These are phyloP conservation scores for Backusella tarrabulga DNA, from an alignment of 192 early-diverging fungal genomes.

Conservation along the genomic window DNA sequence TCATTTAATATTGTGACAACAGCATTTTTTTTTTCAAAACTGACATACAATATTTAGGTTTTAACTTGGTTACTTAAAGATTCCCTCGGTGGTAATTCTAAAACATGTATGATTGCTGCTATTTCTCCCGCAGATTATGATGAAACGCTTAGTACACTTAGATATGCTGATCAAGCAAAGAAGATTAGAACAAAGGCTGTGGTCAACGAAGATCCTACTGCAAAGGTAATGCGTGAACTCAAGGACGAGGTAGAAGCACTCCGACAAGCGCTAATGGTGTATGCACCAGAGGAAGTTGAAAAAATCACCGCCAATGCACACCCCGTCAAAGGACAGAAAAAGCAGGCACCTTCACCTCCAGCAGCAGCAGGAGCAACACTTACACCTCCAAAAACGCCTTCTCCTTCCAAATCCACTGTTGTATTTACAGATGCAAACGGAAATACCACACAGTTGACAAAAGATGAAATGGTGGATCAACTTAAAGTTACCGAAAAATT, in stretches of 20 bases:
- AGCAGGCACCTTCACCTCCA: not conserved
- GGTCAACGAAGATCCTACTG: slow-evolving; percentile 88
- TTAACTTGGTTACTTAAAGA: slow-evolving; percentile 85
- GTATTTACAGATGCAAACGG: slow-evolving; percentile 43
- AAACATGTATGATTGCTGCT: slow-evolving; percentile 79
- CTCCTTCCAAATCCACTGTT: slow-evolving; percentile 24
- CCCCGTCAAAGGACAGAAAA: not conserved
- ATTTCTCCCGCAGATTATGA: slow-evolving; percentile 75
- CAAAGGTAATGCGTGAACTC: slow-evolving; percentile 75
- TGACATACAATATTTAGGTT: slow-evolving; percentile 49
- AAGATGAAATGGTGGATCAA: slow-evolving; percentile 71
- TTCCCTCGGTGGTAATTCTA: slow-evolving; percentile 81
- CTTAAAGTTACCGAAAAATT: slow-evolving; percentile 85
- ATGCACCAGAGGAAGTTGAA: slow-evolving; percentile 31
- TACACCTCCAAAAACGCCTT: not conserved
- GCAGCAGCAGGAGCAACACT: not conserved
- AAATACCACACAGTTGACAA: slow-evolving; percentile 39
- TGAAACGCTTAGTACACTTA: slow-evolving; percentile 81
- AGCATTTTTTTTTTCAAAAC: slow-evolving; percentile 25
- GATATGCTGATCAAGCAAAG: slow-evolving; percentile 91
- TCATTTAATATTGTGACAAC: not conserved
- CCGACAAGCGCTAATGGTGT: slow-evolving; percentile 50
- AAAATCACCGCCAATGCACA: slow-evolving; percentile 20
- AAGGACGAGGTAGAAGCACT: slow-evolving; percentile 76
- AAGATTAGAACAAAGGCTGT: slow-evolving; percentile 88